Evolutionary conservation across 441 rosid genomes (phyloP), one percentile per base, ranked within the genome.

Genomic region (Omphalea diandra): DNA sequence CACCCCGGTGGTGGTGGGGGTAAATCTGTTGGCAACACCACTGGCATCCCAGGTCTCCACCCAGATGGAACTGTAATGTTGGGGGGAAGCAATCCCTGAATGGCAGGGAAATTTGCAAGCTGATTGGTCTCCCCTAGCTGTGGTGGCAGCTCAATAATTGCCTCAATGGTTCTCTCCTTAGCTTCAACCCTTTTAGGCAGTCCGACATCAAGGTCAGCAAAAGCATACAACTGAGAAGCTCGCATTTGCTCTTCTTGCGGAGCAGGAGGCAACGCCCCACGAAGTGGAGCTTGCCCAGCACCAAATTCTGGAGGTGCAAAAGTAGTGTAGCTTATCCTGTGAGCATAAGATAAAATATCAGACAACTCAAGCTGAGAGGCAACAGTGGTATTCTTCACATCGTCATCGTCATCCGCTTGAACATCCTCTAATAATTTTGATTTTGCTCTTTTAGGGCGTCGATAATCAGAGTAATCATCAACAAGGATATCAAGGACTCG

Each of bases 201-300:
- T 20, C 97, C 97, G 18, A 94, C 88, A 74, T 94, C 97, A 27
- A 93, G 94, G 73, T 91, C 93, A 41, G 91, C 94, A 47, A 90
- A 90, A 11, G 73, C 68, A 63, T 94, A 94, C 44, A 94, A 80
- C 83, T 90, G 97, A 33, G 98, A 94, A 67, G 87, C 94, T 41
- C 98, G 84, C 97, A 94, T 83, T 82, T 94, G 97, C 80, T 94
- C 97, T 15, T 94, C 98, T 76, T 94, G 98, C 0, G 98, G 98
- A 11, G 97, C 98, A 64, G 98, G 98, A 36, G 98, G 97, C 0
- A 94, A 72, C 2, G 97, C 98, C 8, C 97, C 97, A 5, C 94
- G 95, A 31, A 94, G 97, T 24, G 98, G 97, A 0, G 85, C 97
- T 71, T 81, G 87, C 1, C 97, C 97, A 15, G 97, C 91, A 9